A percentile compares a stretch with the other conserved stretches of the same genome.
phyloP scores from a whole-genome alignment of 192 early-diverging fungal genomes.

The Coemansia javaensis region DNA sequence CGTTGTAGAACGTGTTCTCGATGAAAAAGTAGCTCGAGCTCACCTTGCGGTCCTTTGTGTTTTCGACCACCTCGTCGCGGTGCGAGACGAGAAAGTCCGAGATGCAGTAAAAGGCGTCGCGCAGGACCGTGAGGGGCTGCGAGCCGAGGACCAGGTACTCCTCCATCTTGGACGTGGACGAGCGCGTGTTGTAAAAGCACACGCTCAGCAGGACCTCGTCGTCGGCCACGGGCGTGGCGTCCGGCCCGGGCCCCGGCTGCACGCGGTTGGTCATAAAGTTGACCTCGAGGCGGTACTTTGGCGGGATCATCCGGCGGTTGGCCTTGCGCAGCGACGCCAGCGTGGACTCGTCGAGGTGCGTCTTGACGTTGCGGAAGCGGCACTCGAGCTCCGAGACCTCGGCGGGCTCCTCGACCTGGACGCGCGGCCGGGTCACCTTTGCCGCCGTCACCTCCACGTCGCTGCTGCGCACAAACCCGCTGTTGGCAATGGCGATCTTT shows the following conservation, averaged over 20 bases:
- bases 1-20: slow-evolving; percentile 70
- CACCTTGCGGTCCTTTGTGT: slow-evolving; percentile 53
- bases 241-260: slow-evolving; percentile 14
- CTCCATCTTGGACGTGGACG: slow-evolving; percentile 52
- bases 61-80: slow-evolving; percentile 30
- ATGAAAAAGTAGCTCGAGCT: slow-evolving; percentile 71
- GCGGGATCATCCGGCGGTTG: slow-evolving; percentile 49
- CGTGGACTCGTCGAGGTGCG: slow-evolving; percentile 42
- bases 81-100: slow-evolving; percentile 59
- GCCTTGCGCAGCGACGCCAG: slow-evolving; percentile 46
- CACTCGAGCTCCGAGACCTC: slow-evolving; percentile 47
- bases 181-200: slow-evolving; percentile 58
- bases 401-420: slow-evolving; percentile 33
- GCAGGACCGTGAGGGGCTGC: slow-evolving; percentile 60
- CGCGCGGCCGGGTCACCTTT: slow-evolving; percentile 26
- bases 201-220: slow-evolving; percentile 58
- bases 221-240: slow-evolving; percentile 36
- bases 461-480: slow-evolving; percentile 47
- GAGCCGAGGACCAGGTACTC: slow-evolving; percentile 65
- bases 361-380: slow-evolving; percentile 42
- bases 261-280: slow-evolving; percentile 52
- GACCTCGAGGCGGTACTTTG: slow-evolving; percentile 46
- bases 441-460: slow-evolving; percentile 19
- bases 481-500: slow-evolving; percentile 39
- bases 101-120: slow-evolving; percentile 68